Conservation (phyloP, 441 rosid genomes). For the Kokia cookei region DNA sequence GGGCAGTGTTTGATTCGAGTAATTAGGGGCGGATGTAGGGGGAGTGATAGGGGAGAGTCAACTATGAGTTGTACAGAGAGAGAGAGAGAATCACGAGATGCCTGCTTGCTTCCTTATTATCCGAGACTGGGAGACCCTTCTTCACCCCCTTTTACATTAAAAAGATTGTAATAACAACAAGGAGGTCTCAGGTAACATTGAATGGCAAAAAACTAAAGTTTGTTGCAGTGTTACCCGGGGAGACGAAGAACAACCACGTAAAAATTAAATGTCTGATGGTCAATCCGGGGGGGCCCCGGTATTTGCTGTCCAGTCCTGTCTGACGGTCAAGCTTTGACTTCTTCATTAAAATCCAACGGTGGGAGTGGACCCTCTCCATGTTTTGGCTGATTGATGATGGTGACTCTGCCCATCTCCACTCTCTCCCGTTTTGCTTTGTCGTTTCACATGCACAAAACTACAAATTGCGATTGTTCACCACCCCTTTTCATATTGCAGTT, state of each 20-base stretch:
- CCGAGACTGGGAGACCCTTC: neutral
- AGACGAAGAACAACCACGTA: no score
- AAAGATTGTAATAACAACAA: no score
- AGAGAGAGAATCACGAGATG: neutral
- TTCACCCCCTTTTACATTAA: neutral
- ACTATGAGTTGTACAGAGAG: neutral
- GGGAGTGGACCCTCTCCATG: neutral
- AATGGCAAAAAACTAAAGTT: neutral
- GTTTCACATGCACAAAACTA: neutral
- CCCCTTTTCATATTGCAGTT: neutral
- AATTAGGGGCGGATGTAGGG: no score
- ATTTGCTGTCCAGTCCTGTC: conserved; percentile 4
- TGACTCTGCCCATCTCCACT: neutral
- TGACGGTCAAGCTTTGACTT: conserved; percentile 39
- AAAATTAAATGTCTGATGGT: conserved; percentile 44
- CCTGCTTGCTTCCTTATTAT: neutral
- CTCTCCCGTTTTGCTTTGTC: neutral
- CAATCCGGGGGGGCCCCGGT: conserved; percentile 24
- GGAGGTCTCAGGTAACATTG: no score
- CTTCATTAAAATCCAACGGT: conserved; percentile 43
- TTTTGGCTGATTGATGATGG: neutral
- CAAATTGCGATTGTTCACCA: neutral
- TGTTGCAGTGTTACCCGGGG: neutral
- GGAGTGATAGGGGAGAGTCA: no score
- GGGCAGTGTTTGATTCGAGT: no score